These are phyloP conservation scores for Stenocarpella maydis DNA, from an alignment of 2,329 filamentous ascomycete genomes.

Conservation along the genomic window DNA sequence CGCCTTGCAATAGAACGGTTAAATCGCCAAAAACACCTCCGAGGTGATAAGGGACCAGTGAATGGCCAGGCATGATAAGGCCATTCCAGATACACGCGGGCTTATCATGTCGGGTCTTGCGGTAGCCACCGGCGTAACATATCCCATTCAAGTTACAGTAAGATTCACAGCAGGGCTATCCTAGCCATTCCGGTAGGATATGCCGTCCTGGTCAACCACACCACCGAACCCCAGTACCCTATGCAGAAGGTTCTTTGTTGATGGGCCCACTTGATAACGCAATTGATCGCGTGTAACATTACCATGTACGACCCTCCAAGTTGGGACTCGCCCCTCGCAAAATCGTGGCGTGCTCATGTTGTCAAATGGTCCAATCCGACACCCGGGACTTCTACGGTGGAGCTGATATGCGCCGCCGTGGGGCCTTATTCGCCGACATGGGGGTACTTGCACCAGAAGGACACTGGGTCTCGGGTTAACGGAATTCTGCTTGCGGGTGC, in stretches of 20 bases:
- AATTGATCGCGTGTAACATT: neutral
- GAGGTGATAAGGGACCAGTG: neutral
- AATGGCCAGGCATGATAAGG: neutral
- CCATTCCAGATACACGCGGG: neutral
- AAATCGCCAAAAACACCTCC: neutral
- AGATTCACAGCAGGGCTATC: neutral
- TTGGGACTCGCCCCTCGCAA: neutral
- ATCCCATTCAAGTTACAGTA: neutral
- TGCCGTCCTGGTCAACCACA: neutral
- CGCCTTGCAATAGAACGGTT: neutral
- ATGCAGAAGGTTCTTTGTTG: neutral
- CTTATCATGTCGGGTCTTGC: neutral
- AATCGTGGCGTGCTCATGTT: neutral
- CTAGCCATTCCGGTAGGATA: neutral
- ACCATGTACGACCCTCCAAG: neutral
- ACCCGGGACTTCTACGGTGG: neutral
- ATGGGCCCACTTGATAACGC: neutral
- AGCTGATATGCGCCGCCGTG: neutral
- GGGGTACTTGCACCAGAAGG: neutral
- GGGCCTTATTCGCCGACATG: neutral
- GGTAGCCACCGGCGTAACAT: neutral
- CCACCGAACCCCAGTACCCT: neutral
- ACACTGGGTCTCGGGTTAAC: neutral
- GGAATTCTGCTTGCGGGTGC: neutral
- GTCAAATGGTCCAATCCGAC: neutral